Base-by-base conservation (phyloP, 2,329 filamentous ascomycete species). In the Celoporthe dispersa region DNA sequence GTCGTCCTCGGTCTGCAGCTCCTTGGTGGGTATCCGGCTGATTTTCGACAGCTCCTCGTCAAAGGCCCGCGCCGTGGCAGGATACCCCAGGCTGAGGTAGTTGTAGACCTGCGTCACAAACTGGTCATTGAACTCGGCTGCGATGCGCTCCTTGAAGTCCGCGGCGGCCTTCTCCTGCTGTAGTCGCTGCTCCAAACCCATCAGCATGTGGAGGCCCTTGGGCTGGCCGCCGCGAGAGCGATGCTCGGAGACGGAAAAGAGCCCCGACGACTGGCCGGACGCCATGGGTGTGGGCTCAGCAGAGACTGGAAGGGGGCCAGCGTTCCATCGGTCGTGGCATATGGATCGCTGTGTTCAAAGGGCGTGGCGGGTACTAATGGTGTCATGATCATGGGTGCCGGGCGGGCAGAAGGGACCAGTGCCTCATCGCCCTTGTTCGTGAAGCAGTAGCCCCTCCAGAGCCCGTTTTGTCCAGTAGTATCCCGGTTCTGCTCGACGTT, bases 31-130 rank as follows among this genome's bases (percentile, higher is more conserved):
- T 8, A 97, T 89, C 12, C 87, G 85, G 41, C 91, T 92, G 69
- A 98, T 97, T 78, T 92, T 93, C 74, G 90, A 89, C 28, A 98
- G 84, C 82, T 98, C 95, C 14, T 90, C 87, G 77, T 98, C 95
- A 77, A 93, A 98, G 51, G 88, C 87, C 31, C 91, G 89, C 14
- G 94, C 95, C 76, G 94, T 89, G 44, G 93, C 91, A 3, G 95
- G 94, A 79, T 98, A 98, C 6, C 95, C 95, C 6, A 98, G 86
- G 0, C 94, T 97, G 22, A 98, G 86, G 80, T 98, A 98, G 80
- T 98, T 98, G 85, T 97, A 98, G 9, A 98, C 94, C 80, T 98
- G 95, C 0, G 94, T 97, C 68, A 98, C 89, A 78, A 98, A 97
- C 3, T 85, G 85, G 78, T 97, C 93, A 71, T 91, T 85, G 76